These are phyloP conservation scores for Anisodus tanguticus DNA, from an alignment of 257 asterid species.

Conservation along the genomic window DNA sequence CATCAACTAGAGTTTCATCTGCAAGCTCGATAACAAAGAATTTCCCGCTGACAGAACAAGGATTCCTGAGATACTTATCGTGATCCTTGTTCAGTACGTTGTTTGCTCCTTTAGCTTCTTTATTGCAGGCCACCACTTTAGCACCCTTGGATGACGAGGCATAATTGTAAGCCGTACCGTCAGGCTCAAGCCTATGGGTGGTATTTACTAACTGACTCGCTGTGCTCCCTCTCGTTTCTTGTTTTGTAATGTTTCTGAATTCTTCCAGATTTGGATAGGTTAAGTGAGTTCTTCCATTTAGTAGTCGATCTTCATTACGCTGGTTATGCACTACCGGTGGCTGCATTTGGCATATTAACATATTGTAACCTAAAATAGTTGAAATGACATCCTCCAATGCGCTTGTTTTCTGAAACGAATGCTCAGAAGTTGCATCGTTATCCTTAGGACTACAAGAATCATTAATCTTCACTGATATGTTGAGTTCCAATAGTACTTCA, in stretches of 20 bases:
- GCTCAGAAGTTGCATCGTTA: constrained; percentile 37
- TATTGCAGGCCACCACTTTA: constrained; percentile 81
- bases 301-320: constrained; percentile 39
- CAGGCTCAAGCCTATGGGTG: constrained; percentile 88
- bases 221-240: constrained; percentile 49
- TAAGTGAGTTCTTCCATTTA: constrained; percentile 53
- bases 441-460: constrained; percentile 34
- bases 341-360: constrained; percentile 50
- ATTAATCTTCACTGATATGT: constrained; percentile 43
- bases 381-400: constrained; percentile 54
- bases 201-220: constrained; percentile 63
- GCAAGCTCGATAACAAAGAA: constrained; percentile 79
- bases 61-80: constrained; percentile 86
- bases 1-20: constrained; percentile 85
- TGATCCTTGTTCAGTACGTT: constrained; percentile 84
- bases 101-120: constrained; percentile 88
- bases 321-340: constrained; percentile 36
- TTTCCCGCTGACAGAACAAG: constrained; percentile 78
- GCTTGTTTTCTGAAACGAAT: constrained; percentile 47
- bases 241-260: constrained; percentile 63
- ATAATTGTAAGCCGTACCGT: constrained; percentile 85
- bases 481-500: constrained; percentile 30
- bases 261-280: constrained; percentile 77
- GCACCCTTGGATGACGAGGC: constrained; percentile 95
- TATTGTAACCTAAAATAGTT: constrained; percentile 51